phyloP scores from a whole-genome alignment of 176 grass and related monocot species.

The Oryza punctata region DNA sequence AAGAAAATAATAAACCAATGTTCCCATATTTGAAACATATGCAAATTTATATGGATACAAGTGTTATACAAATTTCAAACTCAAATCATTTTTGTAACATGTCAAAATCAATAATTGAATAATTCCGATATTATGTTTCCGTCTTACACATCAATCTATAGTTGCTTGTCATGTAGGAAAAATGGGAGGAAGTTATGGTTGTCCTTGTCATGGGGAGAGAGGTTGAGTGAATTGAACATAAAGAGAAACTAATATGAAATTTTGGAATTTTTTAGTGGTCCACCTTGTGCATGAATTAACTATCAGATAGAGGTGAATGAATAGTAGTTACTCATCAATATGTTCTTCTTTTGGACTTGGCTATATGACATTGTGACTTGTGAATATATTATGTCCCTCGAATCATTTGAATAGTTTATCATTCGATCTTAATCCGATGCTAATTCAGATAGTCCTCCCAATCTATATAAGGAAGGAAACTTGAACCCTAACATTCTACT shows the following conservation, averaged over 20 bases:
- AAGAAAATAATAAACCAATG: neutral
- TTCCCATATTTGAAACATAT: too few species aligned
- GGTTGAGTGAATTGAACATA: too few species aligned
- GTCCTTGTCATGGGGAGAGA: too few species aligned
- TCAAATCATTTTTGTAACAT: neutral
- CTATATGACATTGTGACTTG: neutral
- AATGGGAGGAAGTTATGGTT: too few species aligned
- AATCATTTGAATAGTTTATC: neutral
- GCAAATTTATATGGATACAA: neutral
- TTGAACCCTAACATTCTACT: neutral
- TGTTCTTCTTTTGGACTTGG: neutral
- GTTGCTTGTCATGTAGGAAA: too few species aligned
- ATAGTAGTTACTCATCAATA: too few species aligned
- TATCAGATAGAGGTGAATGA: too few species aligned
- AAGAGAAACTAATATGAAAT: too few species aligned
- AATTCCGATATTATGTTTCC: neutral
- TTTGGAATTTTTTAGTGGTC: too few species aligned
- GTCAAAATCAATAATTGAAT: neutral
- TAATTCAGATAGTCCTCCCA: neutral
- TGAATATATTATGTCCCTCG: neutral
- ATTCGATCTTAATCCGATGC: neutral
- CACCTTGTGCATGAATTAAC: too few species aligned
- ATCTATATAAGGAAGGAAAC: neutral
- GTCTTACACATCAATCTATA: neutral
- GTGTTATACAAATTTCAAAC: neutral